Percentiles rank a stretch among this genome's conserved stretches.
These are phyloP conservation scores for Candida endomychidarum DNA, from an alignment of 805 yeast species.

Conservation along the genomic window DNA sequence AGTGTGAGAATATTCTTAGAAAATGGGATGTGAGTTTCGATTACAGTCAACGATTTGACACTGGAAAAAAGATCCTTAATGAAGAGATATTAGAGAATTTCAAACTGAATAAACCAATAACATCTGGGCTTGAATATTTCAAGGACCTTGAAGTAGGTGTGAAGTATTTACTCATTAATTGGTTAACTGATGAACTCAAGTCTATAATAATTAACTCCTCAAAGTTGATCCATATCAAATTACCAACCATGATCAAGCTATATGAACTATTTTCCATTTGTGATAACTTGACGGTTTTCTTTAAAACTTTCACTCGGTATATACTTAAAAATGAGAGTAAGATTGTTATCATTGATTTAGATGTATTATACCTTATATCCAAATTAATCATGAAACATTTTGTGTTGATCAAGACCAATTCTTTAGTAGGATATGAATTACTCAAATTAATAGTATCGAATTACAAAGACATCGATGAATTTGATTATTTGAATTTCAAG, in stretches of 20 bases:
- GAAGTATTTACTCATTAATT: slow-evolving; percentile 46
- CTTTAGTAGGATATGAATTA: slow-evolving; percentile 34
- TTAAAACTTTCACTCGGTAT: slow-evolving; percentile 33
- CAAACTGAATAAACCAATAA: slow-evolving; percentile 20
- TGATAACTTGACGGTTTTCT: slow-evolving; percentile 42
- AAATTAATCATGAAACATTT: slow-evolving; percentile 32
- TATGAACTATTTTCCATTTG: slow-evolving; percentile 37
- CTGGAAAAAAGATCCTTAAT: slow-evolving; percentile 34
- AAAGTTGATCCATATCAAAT: slow-evolving; percentile 35
- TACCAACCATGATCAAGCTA: slow-evolving; percentile 28
- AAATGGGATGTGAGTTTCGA: slow-evolving; percentile 39
- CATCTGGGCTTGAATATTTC: slow-evolving; percentile 15
- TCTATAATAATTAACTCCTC: slow-evolving; percentile 32
- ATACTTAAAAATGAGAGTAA: slow-evolving; percentile 41
- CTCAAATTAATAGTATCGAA: slow-evolving; percentile 33
- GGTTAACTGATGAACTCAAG: slow-evolving; percentile 47
- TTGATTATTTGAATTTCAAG: slow-evolving; percentile 31
- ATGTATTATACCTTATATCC: slow-evolving; percentile 37
- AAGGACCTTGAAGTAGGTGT: slow-evolving; percentile 39
- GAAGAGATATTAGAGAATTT: slow-evolving; percentile 32
- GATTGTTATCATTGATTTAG: slow-evolving; percentile 42
- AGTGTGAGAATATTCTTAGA: slow-evolving; percentile 54
- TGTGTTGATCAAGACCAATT: slow-evolving; percentile 31
- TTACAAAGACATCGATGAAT: slow-evolving; percentile 40
- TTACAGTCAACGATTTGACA: slow-evolving; percentile 37